phyloP scores from a whole-genome alignment of 176 grass and related monocot genomes.

The Zoysia japonica region DNA sequence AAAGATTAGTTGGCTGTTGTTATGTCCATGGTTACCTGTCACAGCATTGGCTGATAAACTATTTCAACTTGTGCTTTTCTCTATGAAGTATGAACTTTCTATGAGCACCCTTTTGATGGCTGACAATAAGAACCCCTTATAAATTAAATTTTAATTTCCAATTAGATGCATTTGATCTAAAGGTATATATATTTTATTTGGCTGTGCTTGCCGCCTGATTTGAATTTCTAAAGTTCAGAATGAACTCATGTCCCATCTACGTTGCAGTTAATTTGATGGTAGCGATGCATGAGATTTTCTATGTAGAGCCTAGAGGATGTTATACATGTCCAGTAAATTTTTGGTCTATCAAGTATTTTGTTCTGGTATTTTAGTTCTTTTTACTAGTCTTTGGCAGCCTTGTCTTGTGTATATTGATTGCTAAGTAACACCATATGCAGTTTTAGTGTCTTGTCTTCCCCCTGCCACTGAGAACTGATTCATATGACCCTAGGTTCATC shows the following conservation, averaged over 20 bases:
- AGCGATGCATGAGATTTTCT: background rate
- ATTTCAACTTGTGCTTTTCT: constrained; percentile 25
- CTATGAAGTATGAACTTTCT: background rate
- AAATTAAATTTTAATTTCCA: constrained; percentile 10
- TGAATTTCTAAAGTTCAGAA: constrained; percentile 10
- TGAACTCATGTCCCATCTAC: constrained; percentile 21
- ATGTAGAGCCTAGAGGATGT: background rate
- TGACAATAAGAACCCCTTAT: background rate
- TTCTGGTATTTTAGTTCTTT: background rate
- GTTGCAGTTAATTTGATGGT: background rate
- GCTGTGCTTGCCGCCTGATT: background rate
- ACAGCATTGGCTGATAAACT: background rate
- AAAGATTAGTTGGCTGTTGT: background rate
- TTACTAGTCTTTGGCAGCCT: constrained; percentile 19
- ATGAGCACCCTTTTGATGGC: background rate
- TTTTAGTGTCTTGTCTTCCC: constrained; percentile 20
- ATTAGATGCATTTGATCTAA: background rate
- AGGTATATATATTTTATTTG: background rate
- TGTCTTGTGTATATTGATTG: constrained; percentile 4
- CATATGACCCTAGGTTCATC: constrained; percentile 71
- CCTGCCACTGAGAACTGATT: constrained; percentile 23
- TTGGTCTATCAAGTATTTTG: background rate
- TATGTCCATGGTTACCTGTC: background rate
- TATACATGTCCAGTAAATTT: background rate
- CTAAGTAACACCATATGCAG: background rate